These are phyloP conservation scores for Neopestalotiopsis rosae DNA, from an alignment of 2,329 filamentous ascomycete species.

Conservation along the genomic window DNA sequence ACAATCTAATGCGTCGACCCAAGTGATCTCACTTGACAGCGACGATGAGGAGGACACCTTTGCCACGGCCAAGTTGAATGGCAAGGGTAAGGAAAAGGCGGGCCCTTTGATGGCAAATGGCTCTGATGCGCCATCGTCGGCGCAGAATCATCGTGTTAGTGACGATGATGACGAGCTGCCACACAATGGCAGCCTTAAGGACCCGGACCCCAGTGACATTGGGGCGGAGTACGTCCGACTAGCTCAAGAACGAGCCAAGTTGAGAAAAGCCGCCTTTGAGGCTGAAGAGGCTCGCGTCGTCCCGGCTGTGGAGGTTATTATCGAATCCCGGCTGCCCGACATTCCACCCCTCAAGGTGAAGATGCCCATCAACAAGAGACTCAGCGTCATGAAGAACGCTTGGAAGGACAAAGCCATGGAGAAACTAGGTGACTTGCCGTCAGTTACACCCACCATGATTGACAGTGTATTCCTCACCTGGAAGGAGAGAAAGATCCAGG, in stretches of 20 bases:
- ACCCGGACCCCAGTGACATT: constrained; percentile 14
- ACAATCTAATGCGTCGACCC: not conserved
- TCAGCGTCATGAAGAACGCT: constrained; percentile 69
- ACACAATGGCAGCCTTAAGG: constrained; percentile 20
- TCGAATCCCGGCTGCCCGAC: constrained; percentile 69
- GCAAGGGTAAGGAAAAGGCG: constrained; percentile 7
- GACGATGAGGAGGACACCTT: constrained; percentile 28
- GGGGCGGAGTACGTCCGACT: constrained; percentile 45
- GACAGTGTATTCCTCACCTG: constrained; percentile 77
- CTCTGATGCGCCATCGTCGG: not conserved
- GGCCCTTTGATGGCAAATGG: not conserved
- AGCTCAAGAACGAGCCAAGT: constrained; percentile 43
- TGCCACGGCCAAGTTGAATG: not conserved
- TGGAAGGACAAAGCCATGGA: constrained; percentile 72
- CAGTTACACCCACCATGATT: constrained; percentile 42
- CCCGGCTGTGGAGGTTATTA: constrained; percentile 62
- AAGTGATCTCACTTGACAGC: constrained; percentile 29
- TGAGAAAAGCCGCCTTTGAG: constrained; percentile 28
- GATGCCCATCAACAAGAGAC: constrained; percentile 68
- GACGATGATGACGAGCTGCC: constrained; percentile 18
- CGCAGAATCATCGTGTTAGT: not conserved
- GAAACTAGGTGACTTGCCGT: constrained; percentile 36
- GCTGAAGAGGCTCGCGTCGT: constrained; percentile 26
- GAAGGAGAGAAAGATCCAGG: constrained; percentile 74
- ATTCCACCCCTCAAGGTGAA: constrained; percentile 67